These are phyloP conservation scores for Annulohypoxylon moriforme DNA, from an alignment of 495 filamentous ascomycete species.

Conservation along the genomic window DNA sequence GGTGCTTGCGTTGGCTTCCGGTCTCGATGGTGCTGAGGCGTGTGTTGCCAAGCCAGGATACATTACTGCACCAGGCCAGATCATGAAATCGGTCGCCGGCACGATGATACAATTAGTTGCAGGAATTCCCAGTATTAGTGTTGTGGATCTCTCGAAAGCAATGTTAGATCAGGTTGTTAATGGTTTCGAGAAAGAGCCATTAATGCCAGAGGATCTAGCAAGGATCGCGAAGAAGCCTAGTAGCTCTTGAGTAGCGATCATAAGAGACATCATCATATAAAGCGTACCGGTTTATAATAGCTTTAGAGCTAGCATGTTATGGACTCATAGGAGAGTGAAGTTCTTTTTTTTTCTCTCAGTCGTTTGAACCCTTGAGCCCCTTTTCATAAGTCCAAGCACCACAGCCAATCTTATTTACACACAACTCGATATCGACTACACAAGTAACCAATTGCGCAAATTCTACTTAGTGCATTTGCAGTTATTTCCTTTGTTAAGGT, in stretches of 20 bases:
- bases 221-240: slow-evolving; percentile 47
- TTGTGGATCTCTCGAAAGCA: slow-evolving; percentile 55
- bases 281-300: neutral
- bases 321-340: neutral
- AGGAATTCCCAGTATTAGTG: slow-evolving; percentile 51
- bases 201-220: slow-evolving; percentile 57
- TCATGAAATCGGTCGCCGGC: slow-evolving; percentile 17
- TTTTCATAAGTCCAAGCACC: too few species aligned
- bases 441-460: too few species aligned
- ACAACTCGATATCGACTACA: too few species aligned
- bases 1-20: slow-evolving; percentile 53
- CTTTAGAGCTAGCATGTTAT: neutral
- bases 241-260: neutral
- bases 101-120: slow-evolving; percentile 16
- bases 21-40: slow-evolving; percentile 51
- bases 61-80: slow-evolving; percentile 47
- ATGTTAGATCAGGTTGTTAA: slow-evolving; percentile 57
- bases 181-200: slow-evolving; percentile 59
- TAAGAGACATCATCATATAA: neutral
- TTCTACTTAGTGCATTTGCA: too few species aligned
- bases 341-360: too few species aligned
- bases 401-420: too few species aligned
- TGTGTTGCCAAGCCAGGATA: slow-evolving; percentile 55
- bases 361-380: too few species aligned
- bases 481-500: too few species aligned